Base-by-base conservation (phyloP, 2,329 filamentous ascomycete genomes). In the Sporothrix euskadiensis region DNA sequence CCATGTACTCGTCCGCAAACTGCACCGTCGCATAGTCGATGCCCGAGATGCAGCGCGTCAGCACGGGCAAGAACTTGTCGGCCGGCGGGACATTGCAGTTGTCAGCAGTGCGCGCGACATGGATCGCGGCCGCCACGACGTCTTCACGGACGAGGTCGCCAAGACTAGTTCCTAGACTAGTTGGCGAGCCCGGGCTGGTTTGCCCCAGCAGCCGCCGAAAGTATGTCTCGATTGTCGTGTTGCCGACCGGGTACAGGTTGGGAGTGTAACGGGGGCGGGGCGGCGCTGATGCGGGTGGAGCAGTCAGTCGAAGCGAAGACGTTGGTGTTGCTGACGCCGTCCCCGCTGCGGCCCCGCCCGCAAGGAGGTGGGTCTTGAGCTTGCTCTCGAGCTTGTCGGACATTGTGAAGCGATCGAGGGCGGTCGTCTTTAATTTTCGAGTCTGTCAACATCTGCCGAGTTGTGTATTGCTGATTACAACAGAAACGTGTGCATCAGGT, bases 171-270 rank as follows among this genome's bases (percentile, higher is more conserved):
- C 2, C 26, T 26, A 26, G 26, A 26, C 26, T 26, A 26, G 26
- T 26, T 26, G 26, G 2, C 26, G 26, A 26, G 26, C 26, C 26
- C 26, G 2, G 26, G 26, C 26, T 26, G 26, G 26, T 26, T 26
- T 26, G 26, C 26, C 26, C 26, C 26, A 68, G 9, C 41, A 56
- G 47, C 59, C 61, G 59, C 32, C 59, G 59, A 32, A 72, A 68
- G 19, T 68, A 68, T 4, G 71, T 72, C 52, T 72, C 71, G 32
- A 68, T 26, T 4, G 59, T 68, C 32, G 41, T 72, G 59, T 56
- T 19, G 59, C 71, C 71, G 41, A 57, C 59, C n/a, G 49, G 52
- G 32, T 70, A 70, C 52, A 70, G 32, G 52, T 59, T 44, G 52
- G 68, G 52, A 22, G 22, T 30, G 49, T 57, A 22, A 32, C 35